phyloP scores from a whole-genome alignment of 1,284 basidiomycete genomes.

The Ustilago esculenta region DNA sequence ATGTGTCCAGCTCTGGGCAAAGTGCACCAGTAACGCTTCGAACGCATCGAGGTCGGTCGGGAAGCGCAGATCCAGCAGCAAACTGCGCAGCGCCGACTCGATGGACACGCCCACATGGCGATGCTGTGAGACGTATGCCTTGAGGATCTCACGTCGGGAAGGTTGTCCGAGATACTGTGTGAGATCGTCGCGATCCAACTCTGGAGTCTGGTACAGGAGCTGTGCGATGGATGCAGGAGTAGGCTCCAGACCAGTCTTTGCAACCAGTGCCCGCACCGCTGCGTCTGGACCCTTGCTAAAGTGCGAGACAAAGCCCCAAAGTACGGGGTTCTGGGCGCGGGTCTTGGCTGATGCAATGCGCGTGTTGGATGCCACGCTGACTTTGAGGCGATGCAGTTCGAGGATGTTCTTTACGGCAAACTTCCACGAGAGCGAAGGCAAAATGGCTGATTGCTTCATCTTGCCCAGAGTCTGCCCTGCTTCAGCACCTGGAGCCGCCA shows the following conservation, averaged over 20 bases:
- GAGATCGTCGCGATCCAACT: conserved; percentile 83
- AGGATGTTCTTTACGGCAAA: conserved; percentile 56
- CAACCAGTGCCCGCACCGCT: conserved; percentile 60
- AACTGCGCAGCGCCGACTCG: conserved; percentile 86
- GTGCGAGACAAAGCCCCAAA: conserved; percentile 76
- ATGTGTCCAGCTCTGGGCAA: conserved; percentile 87
- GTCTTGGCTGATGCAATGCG: conserved; percentile 30
- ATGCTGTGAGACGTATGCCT: conserved; percentile 86
- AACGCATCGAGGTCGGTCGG: conserved; percentile 77
- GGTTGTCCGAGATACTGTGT: conserved; percentile 80
- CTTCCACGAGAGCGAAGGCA: conserved; percentile 50
- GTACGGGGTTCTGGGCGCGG: conserved; percentile 44
- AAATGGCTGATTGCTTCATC: conserved; percentile 33
- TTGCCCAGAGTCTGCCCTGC: conserved; percentile 72
- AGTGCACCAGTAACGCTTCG: conserved; percentile 75
- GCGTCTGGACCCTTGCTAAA: conserved; percentile 70
- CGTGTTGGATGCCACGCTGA: conserved; percentile 44
- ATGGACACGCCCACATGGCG: conserved; percentile 82
- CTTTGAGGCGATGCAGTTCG: conserved; percentile 45
- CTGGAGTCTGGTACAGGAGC: conserved; percentile 82
- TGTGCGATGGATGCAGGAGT: conserved; percentile 75
- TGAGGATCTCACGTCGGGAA: conserved; percentile 78
- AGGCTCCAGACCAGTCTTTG: conserved; percentile 47
- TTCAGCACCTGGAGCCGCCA: conserved; percentile 72
- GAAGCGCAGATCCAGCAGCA: conserved; percentile 79